phyloP scores from a whole-genome alignment of 176 grass and related monocot species.

The Miscanthus lutarioriparius region DNA sequence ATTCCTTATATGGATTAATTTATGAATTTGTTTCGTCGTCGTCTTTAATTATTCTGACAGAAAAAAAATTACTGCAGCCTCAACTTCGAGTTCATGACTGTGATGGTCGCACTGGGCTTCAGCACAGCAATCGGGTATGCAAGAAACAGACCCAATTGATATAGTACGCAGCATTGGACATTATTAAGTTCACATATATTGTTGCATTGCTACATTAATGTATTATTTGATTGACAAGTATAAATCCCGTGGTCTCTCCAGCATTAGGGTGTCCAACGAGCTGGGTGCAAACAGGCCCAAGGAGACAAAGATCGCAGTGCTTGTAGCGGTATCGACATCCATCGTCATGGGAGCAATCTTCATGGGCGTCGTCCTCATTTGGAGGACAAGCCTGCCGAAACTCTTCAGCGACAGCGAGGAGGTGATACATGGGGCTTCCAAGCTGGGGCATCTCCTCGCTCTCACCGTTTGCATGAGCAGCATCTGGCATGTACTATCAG shows the following conservation, averaged over 20 bases:
- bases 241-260: constrained; percentile 2
- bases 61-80: constrained; percentile 38
- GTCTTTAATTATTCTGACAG: neutral
- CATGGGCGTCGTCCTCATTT: constrained; percentile 53
- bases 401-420: constrained; percentile 56
- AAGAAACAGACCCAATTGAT: neutral
- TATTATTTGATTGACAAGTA: neutral
- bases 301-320: constrained; percentile 61
- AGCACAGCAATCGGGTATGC: constrained; percentile 66
- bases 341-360: constrained; percentile 52
- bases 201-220: neutral
- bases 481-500: constrained; percentile 75
- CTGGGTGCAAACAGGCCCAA: constrained; percentile 61
- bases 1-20: neutral
- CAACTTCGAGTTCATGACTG: constrained; percentile 72
- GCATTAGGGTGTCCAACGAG: constrained; percentile 80
- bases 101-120: constrained; percentile 86
- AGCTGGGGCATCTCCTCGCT: constrained; percentile 63
- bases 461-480: constrained; percentile 62
- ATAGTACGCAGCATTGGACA: too few species aligned
- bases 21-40: neutral
- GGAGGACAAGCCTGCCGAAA: constrained; percentile 49
- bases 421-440: constrained; percentile 51
- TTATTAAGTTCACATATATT: neutral
- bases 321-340: constrained; percentile 53